phyloP scores from a whole-genome alignment of 768 basidiomycete species.

The Boletus rubroflammeus region DNA sequence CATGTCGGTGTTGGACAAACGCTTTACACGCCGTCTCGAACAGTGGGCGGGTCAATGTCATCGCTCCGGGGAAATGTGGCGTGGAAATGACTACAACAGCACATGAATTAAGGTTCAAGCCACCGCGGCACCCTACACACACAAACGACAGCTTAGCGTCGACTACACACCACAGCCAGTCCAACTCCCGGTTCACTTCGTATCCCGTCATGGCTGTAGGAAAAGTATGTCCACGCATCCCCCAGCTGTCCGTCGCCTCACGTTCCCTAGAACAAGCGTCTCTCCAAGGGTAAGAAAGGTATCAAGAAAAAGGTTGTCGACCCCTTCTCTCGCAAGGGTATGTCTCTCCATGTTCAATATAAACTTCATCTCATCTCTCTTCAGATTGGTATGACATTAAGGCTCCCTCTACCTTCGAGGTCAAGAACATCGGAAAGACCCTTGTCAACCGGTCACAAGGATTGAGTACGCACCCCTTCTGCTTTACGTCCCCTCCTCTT shows the following conservation, averaged over 20 bases:
- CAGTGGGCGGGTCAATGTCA: conserved; percentile 46
- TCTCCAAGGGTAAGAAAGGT: conserved; percentile 97
- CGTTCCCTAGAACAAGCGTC: conserved; percentile 81
- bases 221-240: conserved; percentile 51
- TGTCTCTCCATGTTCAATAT: conserved; percentile 8
- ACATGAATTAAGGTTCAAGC: conserved; percentile 58
- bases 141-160: conserved; percentile 13
- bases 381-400: conserved; percentile 99
- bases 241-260: not conserved
- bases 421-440: conserved; percentile 96
- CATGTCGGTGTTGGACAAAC: conserved; percentile 40
- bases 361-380: not conserved
- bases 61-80: conserved; percentile 25
- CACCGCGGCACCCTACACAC: conserved; percentile 30
- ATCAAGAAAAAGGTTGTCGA: conserved; percentile 99
- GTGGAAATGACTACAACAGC: conserved; percentile 44
- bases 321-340: conserved; percentile 99
- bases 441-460: conserved; percentile 97
- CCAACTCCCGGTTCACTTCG: conserved; percentile 44
- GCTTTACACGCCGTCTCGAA: conserved; percentile 60
- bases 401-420: conserved; percentile 96
- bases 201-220: conserved; percentile 77
- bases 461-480: conserved; percentile 69
- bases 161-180: conserved; percentile 40
- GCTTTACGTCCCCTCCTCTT: not conserved